These are phyloP conservation scores for Glarea lozoyensis DNA, from an alignment of 495 filamentous ascomycete genomes.

Conservation along the genomic window DNA sequence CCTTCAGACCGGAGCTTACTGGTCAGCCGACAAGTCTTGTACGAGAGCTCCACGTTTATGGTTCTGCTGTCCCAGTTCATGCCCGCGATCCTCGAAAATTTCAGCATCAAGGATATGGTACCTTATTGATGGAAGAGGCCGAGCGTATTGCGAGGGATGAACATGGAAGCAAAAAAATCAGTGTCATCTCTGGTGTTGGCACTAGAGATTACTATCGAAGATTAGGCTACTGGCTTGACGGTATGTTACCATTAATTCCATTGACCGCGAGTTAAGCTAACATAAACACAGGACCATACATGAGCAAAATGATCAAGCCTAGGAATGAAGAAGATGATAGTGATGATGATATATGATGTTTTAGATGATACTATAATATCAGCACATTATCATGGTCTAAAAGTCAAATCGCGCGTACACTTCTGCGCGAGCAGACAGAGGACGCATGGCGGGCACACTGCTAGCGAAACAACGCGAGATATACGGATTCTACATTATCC, in stretches of 20 bases:
- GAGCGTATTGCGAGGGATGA: constrained; percentile 91
- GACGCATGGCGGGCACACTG: too few relatives aligned
- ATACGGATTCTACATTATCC: too few relatives aligned
- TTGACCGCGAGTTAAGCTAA: not conserved
- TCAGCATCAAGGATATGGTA: constrained; percentile 96
- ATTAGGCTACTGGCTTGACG: constrained; percentile 86
- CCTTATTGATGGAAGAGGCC: constrained; percentile 93
- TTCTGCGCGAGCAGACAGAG: too few relatives aligned
- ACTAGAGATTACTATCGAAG: constrained; percentile 90
- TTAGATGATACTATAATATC: too few relatives aligned
- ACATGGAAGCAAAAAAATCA: constrained; percentile 87
- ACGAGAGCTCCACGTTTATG: constrained; percentile 92
- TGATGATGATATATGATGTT: constrained; percentile 13
- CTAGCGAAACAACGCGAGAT: too few relatives aligned
- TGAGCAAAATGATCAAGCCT: constrained; percentile 14
- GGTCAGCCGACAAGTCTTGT: constrained; percentile 86
- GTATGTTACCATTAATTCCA: constrained; percentile 49
- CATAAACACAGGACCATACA: constrained; percentile 11
- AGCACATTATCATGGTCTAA: too few relatives aligned
- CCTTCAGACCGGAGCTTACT: constrained; percentile 80
- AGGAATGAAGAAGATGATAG: constrained; percentile 15
- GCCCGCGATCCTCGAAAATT: constrained; percentile 90
- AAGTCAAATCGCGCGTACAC: too few relatives aligned
- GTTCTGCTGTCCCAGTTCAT: constrained; percentile 89
- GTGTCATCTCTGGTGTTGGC: constrained; percentile 91